A percentile compares a stretch with the other conserved stretches of the same genome.
Evolutionary conservation across 2,329 filamentous ascomycete species (phyloP).

Genomic region (Penicillium capsulatum): DNA sequence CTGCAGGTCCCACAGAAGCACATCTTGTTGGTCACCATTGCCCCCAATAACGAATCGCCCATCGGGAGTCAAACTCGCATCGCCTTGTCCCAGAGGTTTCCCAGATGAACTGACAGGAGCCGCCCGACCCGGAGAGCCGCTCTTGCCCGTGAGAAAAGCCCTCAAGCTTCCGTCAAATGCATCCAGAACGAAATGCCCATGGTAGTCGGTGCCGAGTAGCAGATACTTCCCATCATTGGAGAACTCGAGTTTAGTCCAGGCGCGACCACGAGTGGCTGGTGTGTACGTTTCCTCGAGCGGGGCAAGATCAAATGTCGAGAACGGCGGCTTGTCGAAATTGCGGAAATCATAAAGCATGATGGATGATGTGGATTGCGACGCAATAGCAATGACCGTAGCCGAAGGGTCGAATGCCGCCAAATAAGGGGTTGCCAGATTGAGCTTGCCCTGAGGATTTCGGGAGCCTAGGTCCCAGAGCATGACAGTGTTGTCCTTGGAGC

Average conservation of each 20-base stretch:
- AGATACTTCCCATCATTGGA: slow-evolving; percentile 91
- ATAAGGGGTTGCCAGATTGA: slow-evolving; percentile 75
- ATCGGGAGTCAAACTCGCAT: slow-evolving; percentile 85
- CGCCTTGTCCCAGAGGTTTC: slow-evolving; percentile 57
- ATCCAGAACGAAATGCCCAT: slow-evolving; percentile 88
- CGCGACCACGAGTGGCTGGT: slow-evolving; percentile 45
- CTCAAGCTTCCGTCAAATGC: slow-evolving; percentile 79
- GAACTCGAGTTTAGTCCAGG: slow-evolving; percentile 89
- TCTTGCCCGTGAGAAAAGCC: slow-evolving; percentile 60
- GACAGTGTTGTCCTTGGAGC: slow-evolving; percentile 84
- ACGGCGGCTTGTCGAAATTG: slow-evolving; percentile 89
- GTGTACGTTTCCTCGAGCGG: slow-evolving; percentile 53
- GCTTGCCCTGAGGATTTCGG: slow-evolving; percentile 71
- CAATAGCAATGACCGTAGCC: slow-evolving; percentile 85
- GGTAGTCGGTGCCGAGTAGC: slow-evolving; percentile 75
- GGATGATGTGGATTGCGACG: slow-evolving; percentile 71
- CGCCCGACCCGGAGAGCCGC: slow-evolving; percentile 47
- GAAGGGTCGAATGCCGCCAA: slow-evolving; percentile 89
- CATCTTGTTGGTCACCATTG: slow-evolving; percentile 61
- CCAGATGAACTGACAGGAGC: slow-evolving; percentile 51
- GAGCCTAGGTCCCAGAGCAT: slow-evolving; percentile 84
- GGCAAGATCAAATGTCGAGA: slow-evolving; percentile 75
- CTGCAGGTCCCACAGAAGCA: slow-evolving; percentile 82
- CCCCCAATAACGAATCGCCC: slow-evolving; percentile 84
- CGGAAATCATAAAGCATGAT: slow-evolving; percentile 88